Base-by-base conservation (phyloP, 225 moss, liverwort and hornwort species). In the Rhytidiadelphus loreus region DNA sequence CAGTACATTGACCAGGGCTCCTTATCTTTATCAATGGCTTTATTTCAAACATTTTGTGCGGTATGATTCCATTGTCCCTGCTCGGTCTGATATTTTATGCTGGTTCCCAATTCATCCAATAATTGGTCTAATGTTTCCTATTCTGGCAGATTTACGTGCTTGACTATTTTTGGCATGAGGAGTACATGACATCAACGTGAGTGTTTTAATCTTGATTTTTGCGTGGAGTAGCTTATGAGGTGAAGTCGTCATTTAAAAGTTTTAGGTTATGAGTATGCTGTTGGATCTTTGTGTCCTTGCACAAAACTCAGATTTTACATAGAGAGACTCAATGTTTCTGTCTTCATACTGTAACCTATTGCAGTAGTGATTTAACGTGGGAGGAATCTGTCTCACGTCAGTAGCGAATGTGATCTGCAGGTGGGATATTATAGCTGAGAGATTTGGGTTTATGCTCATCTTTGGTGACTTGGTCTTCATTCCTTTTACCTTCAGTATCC, bases 111-210 rank as follows among this genome's bases (percentile, higher is more conserved):
- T 69, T 29, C 74, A 24, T 65, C 32, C 58, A 87, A 33, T 26
- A 48, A 56, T 77, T 43, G 65, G 26, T 87, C 74, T 88, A 82
- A 82, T 78, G 22, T 12, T 77, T 87, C 55, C 57, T 85, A 18
- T 66, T 79, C 39, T 89, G 58, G 86, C 96, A 97, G 97, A 93
- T 96, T 81, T 99, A 99, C 79, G 95, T 99, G 39, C 75, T 99
- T 90, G 99, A 99, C 91, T 99, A 96, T 84, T 95, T 99, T 74
- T 99, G 96, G 97, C 93, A 94, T 55, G 99, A 99, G 88, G 97
- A 97, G 90, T 97, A 96, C 91, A 99, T 99, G 99, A 99, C 99
- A 77, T 95, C 99, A 85, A 99, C 99, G 96, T 97, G 89, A 95
- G 97, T 87, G 79, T 84, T 87, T 50, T 39, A 43, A 37, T 80